phyloP scores from a whole-genome alignment of 116 monocot species.

The Papilionanthe hybrid region DNA sequence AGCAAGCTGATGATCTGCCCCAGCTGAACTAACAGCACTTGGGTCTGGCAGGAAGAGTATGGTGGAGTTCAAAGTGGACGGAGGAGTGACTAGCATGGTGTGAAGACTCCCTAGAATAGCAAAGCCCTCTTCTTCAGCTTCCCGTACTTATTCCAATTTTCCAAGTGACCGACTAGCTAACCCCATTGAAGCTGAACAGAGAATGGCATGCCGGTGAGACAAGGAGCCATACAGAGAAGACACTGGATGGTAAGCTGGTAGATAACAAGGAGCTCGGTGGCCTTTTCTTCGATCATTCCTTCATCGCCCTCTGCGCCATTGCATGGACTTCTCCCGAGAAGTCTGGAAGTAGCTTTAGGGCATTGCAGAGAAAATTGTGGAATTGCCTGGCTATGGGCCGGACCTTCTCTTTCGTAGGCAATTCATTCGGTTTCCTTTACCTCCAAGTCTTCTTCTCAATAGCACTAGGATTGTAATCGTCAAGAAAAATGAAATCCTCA shows the following conservation, averaged over 20 bases:
- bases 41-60: conserved; percentile 19
- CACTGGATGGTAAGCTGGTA: conserved; percentile 34
- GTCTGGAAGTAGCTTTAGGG: conserved; percentile 25
- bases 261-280: conserved; percentile 23
- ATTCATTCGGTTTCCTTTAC: background rate
- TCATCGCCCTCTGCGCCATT: background rate
- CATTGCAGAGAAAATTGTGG: conserved; percentile 32
- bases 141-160: conserved; percentile 27
- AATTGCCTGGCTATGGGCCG: conserved; percentile 39
- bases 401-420: conserved; percentile 2
- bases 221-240: conserved; percentile 20
- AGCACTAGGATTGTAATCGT: conserved; percentile 1
- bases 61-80: background rate
- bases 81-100: conserved; percentile 7
- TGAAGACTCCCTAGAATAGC: conserved; percentile 44
- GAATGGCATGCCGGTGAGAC: conserved; percentile 29
- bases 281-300: background rate
- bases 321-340: conserved; percentile 19
- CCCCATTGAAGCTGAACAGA: conserved; percentile 28
- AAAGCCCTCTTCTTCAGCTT: conserved; percentile 37
- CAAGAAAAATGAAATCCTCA: conserved; percentile 7
- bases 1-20: conserved; percentile 38
- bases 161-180: conserved; percentile 24
- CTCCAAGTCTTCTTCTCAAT: background rate
- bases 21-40: background rate